A percentile compares a stretch with the other conserved stretches of the same genome.
Evolutionary conservation across 306 rosid genomes (phyloP).

Genomic region (Malus asiatica): DNA sequence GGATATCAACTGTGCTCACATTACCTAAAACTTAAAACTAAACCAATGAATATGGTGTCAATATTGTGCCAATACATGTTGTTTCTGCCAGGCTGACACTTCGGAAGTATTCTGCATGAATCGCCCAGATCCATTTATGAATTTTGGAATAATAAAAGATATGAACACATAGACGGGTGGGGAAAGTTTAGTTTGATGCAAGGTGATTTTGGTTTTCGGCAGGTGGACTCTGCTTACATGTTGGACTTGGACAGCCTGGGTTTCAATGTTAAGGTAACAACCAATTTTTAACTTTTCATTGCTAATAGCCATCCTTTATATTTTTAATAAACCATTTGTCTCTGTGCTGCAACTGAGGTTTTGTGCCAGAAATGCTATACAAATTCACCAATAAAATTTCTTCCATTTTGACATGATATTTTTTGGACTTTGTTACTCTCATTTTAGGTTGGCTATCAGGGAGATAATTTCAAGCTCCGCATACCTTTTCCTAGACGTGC

Average conservation of each 20-base stretch:
- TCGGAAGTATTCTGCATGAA: background rate
- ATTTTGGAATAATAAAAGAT: background rate
- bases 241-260: constrained; percentile 94
- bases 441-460: constrained; percentile 64
- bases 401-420: constrained; percentile 8
- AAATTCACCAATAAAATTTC: background rate
- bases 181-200: background rate
- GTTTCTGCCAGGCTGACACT: background rate
- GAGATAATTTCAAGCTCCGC: constrained; percentile 73
- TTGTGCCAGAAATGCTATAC: background rate
- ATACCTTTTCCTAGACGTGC: constrained; percentile 88
- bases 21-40: background rate
- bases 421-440: background rate
- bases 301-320: background rate
- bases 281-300: background rate
- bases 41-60: constrained; percentile 1
- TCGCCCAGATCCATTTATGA: background rate
- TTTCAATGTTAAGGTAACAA: constrained; percentile 73
- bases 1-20: background rate
- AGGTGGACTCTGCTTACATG: constrained; percentile 86
- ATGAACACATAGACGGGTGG: background rate
- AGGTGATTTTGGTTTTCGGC: constrained; percentile 25
- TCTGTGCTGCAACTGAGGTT: background rate
- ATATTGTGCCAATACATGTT: background rate
- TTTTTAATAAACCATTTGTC: constrained; percentile 1